These are phyloP conservation scores for Ophiocordyceps camponoti-leonardi DNA, from an alignment of 2,329 filamentous ascomycete genomes.

Conservation along the genomic window DNA sequence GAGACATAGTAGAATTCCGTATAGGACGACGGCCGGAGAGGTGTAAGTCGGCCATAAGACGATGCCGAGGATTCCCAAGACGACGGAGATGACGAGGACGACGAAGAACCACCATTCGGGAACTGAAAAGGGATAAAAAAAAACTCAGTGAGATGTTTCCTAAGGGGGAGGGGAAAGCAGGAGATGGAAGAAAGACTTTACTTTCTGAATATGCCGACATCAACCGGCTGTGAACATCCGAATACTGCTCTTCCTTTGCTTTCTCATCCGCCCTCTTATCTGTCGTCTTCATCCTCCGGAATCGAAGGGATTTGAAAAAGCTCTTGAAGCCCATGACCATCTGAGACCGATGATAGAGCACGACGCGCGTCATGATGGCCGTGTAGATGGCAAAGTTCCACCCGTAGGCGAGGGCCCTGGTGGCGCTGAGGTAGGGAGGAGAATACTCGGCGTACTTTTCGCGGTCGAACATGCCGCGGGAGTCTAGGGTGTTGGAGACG, in stretches of 20 bases:
- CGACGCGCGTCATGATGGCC: conserved; percentile 30
- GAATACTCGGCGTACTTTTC: conserved; percentile 31
- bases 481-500: conserved; percentile 22
- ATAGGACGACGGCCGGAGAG: conserved; percentile 31
- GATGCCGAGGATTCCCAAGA: conserved; percentile 27
- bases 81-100: conserved; percentile 24
- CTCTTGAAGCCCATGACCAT: conserved; percentile 30
- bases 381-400: conserved; percentile 39
- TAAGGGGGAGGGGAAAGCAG: too few species aligned
- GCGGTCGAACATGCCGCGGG: conserved; percentile 24
- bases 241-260: neutral
- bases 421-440: conserved; percentile 31
- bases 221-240: conserved; percentile 30
- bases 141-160: too few species aligned
- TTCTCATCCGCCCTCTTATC: conserved; percentile 12
- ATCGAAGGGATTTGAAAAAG: conserved; percentile 24
- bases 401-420: conserved; percentile 32
- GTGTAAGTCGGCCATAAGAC: conserved; percentile 32
- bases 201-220: conserved; percentile 26
- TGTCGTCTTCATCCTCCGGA: conserved; percentile 16
- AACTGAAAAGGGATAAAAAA: conserved; percentile 11
- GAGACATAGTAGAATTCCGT: conserved; percentile 29
- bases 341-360: conserved; percentile 34
- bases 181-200: too few species aligned
- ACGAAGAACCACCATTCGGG: conserved; percentile 38